Conservation (phyloP, 768 basidiomycete genomes). For the Tricholoma terreum region DNA sequence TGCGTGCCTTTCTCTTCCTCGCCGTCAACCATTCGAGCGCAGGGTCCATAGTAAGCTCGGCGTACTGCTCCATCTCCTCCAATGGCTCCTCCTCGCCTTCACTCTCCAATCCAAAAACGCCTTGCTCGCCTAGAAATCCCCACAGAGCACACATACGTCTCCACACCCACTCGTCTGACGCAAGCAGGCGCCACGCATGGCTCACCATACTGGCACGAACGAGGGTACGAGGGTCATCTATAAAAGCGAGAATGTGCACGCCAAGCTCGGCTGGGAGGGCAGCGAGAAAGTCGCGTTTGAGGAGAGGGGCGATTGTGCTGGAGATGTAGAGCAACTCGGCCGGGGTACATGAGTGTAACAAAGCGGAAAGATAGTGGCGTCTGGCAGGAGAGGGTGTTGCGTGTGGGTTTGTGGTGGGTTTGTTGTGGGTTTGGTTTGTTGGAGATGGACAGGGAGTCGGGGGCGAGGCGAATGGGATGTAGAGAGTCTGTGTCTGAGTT, state of each 20-base stretch:
- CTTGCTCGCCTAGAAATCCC: conserved; percentile 35
- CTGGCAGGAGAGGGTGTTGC: background rate
- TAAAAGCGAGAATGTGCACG: conserved; percentile 69
- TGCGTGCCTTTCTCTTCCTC: conserved; percentile 15
- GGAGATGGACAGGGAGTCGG: conserved; percentile 25
- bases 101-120: background rate
- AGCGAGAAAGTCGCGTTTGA: conserved; percentile 58
- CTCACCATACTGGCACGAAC: conserved; percentile 69
- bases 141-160: conserved; percentile 63
- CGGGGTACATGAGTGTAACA: conserved; percentile 12
- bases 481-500: conserved; percentile 5
- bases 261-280: conserved; percentile 57
- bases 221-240: conserved; percentile 74
- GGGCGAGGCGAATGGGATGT: conserved; percentile 29
- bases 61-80: conserved; percentile 32
- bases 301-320: conserved; percentile 57
- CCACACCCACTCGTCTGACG: conserved; percentile 80
- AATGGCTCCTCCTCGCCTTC: conserved; percentile 27
- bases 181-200: conserved; percentile 64
- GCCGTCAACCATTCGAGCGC: conserved; percentile 37
- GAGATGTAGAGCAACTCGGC: conserved; percentile 64
- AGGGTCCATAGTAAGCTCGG: conserved; percentile 37
- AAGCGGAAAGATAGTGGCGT: conserved; percentile 6
- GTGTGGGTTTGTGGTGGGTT: background rate
- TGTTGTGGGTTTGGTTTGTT: background rate